Percentiles rank a stretch among this genome's conserved stretches.
Conservation (phyloP, 257 asterid species). For the Primulina tabacum region DNA sequence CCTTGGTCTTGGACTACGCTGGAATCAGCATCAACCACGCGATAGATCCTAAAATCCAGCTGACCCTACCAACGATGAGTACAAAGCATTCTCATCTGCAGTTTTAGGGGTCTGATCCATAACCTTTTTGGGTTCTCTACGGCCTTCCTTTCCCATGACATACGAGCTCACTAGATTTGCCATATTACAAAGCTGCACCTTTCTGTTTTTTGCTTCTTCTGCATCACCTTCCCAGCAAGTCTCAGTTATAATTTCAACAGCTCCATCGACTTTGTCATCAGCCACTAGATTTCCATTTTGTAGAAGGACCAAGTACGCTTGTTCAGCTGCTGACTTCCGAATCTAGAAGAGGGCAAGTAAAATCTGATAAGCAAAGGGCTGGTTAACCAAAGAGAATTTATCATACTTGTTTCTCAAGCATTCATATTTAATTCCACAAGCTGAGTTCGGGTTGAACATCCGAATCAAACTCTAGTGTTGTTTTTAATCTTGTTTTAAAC, state of each 20-base stretch:
- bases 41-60: constrained; percentile 62
- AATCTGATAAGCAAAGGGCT: neutral
- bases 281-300: constrained; percentile 56
- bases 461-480: neutral
- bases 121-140: constrained; percentile 27
- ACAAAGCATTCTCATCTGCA: constrained; percentile 76
- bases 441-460: neutral
- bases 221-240: constrained; percentile 94
- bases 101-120: constrained; percentile 27
- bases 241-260: constrained; percentile 65
- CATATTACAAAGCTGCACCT: constrained; percentile 45
- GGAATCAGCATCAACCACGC: neutral
- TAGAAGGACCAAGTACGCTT: constrained; percentile 71
- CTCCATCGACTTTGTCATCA: constrained; percentile 60
- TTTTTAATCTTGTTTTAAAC: neutral
- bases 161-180: constrained; percentile 48
- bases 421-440: neutral
- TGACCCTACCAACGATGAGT: constrained; percentile 84
- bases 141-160: constrained; percentile 24
- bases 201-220: constrained; percentile 70
- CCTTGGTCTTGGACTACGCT: neutral
- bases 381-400: neutral
- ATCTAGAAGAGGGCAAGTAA: constrained; percentile 43
- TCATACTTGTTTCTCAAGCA: neutral
- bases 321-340: constrained; percentile 77